Evolutionary conservation across 345 rosid species (phyloP).

Genomic region (Syzygium oleosum): DNA sequence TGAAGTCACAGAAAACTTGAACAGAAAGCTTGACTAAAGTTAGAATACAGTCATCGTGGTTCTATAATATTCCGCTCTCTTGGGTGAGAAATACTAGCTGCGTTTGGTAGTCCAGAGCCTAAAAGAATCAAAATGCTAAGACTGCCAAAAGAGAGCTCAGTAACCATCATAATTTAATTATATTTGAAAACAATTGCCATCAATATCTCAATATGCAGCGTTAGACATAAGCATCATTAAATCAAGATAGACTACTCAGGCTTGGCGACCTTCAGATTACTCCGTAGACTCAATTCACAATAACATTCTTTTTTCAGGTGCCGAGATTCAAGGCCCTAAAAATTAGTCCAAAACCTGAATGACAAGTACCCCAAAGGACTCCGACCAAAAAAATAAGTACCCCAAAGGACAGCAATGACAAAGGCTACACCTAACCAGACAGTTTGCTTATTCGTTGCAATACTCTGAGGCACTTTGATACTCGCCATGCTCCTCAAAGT

Average conservation of each 20-base stretch:
- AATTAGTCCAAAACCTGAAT: background rate
- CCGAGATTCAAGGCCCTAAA: background rate
- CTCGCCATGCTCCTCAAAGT: slow-evolving; percentile 89
- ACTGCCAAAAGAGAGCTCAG: background rate
- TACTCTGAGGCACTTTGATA: slow-evolving; percentile 91
- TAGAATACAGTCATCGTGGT: background rate
- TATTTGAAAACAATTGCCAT: background rate
- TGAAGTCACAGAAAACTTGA: background rate
- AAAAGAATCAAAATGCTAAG: background rate
- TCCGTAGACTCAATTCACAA: background rate
- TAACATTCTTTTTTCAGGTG: background rate
- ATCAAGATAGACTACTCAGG: background rate
- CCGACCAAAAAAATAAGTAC: background rate
- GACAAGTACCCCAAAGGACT: background rate
- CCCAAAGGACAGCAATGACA: background rate
- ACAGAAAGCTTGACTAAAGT: background rate
- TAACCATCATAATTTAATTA: background rate
- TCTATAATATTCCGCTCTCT: background rate
- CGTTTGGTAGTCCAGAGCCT: background rate
- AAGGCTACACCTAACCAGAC: background rate
- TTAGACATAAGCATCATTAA: background rate
- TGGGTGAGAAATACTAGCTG: background rate
- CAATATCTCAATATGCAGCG: background rate
- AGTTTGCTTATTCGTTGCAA: slow-evolving; percentile 13
- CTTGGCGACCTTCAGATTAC: background rate